phyloP scores from a whole-genome alignment of 2,329 filamentous ascomycete genomes.

The Ophiostoma triangulosporum region DNA sequence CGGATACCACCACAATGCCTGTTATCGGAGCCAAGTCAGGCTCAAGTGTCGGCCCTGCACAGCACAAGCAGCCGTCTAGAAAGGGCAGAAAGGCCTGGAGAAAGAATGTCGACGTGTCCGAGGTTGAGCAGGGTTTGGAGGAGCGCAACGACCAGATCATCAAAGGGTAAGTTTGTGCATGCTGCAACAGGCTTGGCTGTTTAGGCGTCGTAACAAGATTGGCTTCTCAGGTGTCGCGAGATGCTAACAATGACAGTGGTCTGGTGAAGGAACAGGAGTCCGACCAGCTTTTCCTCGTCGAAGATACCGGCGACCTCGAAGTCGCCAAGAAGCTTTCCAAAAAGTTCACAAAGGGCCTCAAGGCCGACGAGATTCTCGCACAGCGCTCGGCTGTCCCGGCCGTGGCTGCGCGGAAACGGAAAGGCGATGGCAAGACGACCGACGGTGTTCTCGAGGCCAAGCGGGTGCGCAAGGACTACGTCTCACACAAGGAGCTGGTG shows the following conservation, averaged over 20 bases:
- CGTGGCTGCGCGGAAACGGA: conserved; percentile 65
- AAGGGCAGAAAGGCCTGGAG: conserved; percentile 99
- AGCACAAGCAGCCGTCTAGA: conserved; percentile 76
- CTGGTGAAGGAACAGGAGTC: conserved; percentile 73
- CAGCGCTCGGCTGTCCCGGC: conserved; percentile 70
- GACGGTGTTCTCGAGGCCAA: conserved; percentile 65
- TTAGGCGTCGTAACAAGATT: no score
- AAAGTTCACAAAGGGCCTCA: conserved; percentile 56
- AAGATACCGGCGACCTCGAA: conserved; percentile 55
- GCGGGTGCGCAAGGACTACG: conserved; percentile 61
- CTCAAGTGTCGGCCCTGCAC: conserved; percentile 52
- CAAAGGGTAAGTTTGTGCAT: conserved; percentile 58
- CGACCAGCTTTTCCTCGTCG: conserved; percentile 72
- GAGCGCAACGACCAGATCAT: conserved; percentile 82
- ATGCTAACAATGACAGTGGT: no score
- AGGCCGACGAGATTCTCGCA: conserved; percentile 82
- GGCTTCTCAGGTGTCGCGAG: no score
- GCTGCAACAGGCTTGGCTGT: no score
- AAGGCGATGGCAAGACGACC: conserved; percentile 47
- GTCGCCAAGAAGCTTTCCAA: conserved; percentile 51
- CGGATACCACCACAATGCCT: conserved; percentile 32
- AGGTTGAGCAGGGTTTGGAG: conserved; percentile 71
- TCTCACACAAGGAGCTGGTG: conserved; percentile 72
- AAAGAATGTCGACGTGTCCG: conserved; percentile 90
- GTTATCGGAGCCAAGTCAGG: conserved; percentile 34